phyloP scores from a whole-genome alignment of 192 early-diverging fungal genomes.

The Backusella morwellensis region DNA sequence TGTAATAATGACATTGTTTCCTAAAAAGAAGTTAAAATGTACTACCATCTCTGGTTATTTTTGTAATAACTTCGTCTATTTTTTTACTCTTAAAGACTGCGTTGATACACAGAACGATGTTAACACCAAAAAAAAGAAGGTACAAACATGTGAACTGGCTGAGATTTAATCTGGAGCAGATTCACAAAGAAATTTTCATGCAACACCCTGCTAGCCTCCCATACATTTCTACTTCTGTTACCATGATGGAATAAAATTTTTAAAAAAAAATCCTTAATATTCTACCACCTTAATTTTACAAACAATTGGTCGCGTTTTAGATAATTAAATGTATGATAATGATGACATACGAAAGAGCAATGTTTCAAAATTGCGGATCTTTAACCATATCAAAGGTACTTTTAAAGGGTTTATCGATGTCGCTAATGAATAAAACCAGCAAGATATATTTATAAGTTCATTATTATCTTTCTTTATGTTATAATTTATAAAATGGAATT shows the following conservation, averaged over 20 bases:
- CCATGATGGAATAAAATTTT: background rate
- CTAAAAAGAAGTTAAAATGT: background rate
- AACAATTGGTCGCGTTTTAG: background rate
- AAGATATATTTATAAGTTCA: background rate
- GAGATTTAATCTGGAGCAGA: background rate
- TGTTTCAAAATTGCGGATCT: slow-evolving; percentile 1
- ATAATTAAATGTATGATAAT: background rate
- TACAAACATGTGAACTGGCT: background rate
- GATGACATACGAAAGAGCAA: background rate
- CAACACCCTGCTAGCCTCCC: background rate
- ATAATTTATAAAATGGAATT: background rate
- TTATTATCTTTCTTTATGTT: background rate
- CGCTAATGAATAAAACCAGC: background rate
- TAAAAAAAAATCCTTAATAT: background rate
- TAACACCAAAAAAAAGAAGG: background rate
- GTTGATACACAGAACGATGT: background rate
- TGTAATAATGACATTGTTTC: background rate
- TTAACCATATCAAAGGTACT: background rate
- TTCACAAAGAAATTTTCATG: background rate
- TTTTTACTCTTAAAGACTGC: background rate
- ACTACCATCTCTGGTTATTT: background rate
- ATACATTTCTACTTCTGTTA: background rate
- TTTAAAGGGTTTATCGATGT: background rate
- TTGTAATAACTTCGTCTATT: background rate
- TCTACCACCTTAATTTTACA: background rate